A percentile compares a stretch with the other conserved stretches of the same genome.
Evolutionary conservation across 495 filamentous ascomycete species (phyloP).

Genomic region (Annulohypoxylon stygium): DNA sequence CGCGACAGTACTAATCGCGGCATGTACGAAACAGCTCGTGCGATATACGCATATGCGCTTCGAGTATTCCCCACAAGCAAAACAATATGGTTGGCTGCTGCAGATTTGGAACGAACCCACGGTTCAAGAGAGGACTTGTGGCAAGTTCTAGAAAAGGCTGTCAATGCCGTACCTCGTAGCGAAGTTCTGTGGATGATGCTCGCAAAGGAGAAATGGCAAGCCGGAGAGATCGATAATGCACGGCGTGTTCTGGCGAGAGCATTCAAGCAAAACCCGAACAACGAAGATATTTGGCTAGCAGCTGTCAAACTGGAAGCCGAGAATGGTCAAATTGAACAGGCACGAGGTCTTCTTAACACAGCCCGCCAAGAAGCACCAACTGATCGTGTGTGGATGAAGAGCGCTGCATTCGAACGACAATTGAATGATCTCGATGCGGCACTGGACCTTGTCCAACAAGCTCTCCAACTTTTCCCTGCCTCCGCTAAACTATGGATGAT

Average conservation of each 20-base stretch:
- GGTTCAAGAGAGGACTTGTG: slow-evolving; percentile 86
- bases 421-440: slow-evolving; percentile 82
- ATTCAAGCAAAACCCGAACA: slow-evolving; percentile 93
- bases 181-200: slow-evolving; percentile 97
- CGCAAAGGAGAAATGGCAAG: slow-evolving; percentile 91
- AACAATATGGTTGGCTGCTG: slow-evolving; percentile 87
- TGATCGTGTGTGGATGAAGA: slow-evolving; percentile 96
- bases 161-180: slow-evolving; percentile 89
- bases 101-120: slow-evolving; percentile 91
- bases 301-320: slow-evolving; percentile 96
- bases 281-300: slow-evolving; percentile 96
- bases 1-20: slow-evolving; percentile 80
- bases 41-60: slow-evolving; percentile 91
- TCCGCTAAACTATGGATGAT: slow-evolving; percentile 96
- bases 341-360: slow-evolving; percentile 80
- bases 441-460: slow-evolving; percentile 87
- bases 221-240: slow-evolving; percentile 86
- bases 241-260: slow-evolving; percentile 84
- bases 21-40: slow-evolving; percentile 88
- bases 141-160: slow-evolving; percentile 89
- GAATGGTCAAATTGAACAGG: slow-evolving; percentile 81
- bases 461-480: slow-evolving; percentile 86
- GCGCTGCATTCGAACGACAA: slow-evolving; percentile 89
- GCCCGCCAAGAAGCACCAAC: slow-evolving; percentile 90
- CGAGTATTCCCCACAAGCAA: slow-evolving; percentile 87